These are phyloP conservation scores for Cyphellophora europaea DNA, from an alignment of 2,329 filamentous ascomycete genomes.

Conservation along the genomic window DNA sequence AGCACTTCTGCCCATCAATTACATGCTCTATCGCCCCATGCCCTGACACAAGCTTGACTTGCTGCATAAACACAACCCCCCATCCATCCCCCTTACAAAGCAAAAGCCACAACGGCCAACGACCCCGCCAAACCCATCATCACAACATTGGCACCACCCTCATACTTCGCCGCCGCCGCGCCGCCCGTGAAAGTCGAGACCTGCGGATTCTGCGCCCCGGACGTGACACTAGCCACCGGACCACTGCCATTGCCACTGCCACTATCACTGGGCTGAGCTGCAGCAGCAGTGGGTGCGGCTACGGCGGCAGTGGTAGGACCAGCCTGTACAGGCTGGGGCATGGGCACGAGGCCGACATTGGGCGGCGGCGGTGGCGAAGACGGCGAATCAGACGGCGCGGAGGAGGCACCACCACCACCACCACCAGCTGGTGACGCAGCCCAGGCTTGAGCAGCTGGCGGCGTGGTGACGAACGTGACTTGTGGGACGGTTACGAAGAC, in stretches of 20 bases:
- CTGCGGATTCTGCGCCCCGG: background rate
- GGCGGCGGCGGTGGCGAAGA: background rate
- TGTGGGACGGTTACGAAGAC: constrained; percentile 36
- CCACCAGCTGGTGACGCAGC: no score
- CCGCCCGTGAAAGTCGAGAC: background rate
- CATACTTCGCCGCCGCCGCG: background rate
- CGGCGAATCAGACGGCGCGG: background rate
- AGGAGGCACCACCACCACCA: background rate
- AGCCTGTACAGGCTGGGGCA: background rate
- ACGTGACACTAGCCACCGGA: background rate
- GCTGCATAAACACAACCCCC: background rate
- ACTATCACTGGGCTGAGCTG: background rate
- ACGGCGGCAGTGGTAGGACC: background rate
- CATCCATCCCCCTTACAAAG: background rate
- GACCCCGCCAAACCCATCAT: background rate
- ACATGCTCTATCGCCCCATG: no score
- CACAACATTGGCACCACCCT: background rate
- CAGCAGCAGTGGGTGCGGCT: background rate
- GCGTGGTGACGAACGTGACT: constrained; percentile 29
- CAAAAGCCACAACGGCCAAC: background rate
- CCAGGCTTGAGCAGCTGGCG: constrained; percentile 17
- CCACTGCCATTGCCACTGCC: background rate
- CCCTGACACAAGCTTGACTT: background rate
- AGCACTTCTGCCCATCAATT: no score
- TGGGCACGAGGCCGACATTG: background rate